phyloP scores from a whole-genome alignment of 768 basidiomycete species.

The Arthromyces matolae region DNA sequence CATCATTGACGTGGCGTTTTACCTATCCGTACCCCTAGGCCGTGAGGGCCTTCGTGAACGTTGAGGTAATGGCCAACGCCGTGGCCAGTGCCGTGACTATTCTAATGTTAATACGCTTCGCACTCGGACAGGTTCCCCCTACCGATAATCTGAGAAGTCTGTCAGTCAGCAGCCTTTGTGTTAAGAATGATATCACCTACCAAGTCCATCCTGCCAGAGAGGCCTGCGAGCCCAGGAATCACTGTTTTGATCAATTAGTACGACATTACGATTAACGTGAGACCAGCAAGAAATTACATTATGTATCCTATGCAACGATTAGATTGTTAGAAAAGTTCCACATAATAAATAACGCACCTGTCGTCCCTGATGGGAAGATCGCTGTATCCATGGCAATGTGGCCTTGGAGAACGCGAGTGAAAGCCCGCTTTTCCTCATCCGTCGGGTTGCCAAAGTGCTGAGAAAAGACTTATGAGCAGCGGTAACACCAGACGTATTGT shows the following conservation, averaged over 20 bases:
- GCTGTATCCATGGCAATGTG: constrained; percentile 87
- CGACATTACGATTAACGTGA: too few species aligned
- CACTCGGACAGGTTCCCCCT: background rate
- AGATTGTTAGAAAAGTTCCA: background rate
- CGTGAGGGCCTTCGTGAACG: constrained; percentile 85
- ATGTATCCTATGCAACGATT: constrained; percentile 40
- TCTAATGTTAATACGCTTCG: constrained; percentile 1
- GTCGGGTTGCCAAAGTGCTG: constrained; percentile 89
- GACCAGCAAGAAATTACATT: constrained; percentile 44
- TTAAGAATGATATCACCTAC: constrained; percentile 33
- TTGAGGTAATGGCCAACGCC: constrained; percentile 94
- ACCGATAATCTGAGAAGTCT: constrained; percentile 52
- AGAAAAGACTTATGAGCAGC: background rate
- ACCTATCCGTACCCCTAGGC: constrained; percentile 58
- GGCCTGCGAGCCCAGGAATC: constrained; percentile 78
- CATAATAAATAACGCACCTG: constrained; percentile 41
- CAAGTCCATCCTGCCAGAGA: constrained; percentile 86
- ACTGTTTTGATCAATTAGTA: constrained; percentile 37
- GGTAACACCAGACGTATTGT: background rate
- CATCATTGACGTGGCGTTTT: background rate
- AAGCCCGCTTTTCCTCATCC: constrained; percentile 78
- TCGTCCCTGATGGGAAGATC: constrained; percentile 78
- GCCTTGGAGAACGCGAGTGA: constrained; percentile 89
- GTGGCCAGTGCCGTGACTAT: constrained; percentile 88
- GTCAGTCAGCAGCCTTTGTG: background rate